Percentiles rank a stretch among this genome's conserved stretches.
Evolutionary conservation across 2,329 filamentous ascomycete genomes (phyloP).

Genomic region (Talaromyces atroroseus): DNA sequence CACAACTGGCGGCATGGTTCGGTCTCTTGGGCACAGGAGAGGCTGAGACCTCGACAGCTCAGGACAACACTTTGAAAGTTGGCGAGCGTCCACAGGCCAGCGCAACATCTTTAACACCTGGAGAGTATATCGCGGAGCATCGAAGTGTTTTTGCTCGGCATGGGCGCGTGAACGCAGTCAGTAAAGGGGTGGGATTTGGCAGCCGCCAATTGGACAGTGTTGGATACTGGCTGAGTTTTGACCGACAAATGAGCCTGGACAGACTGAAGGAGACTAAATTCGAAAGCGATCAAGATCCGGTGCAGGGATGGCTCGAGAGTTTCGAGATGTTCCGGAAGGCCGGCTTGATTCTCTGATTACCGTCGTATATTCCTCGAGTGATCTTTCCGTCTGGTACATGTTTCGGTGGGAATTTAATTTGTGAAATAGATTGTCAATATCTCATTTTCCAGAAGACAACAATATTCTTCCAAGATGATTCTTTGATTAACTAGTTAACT

Average conservation of each 20-base stretch:
- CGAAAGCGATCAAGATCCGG: slow-evolving; percentile 32
- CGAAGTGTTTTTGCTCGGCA: slow-evolving; percentile 25
- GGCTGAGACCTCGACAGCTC: background rate
- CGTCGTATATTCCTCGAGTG: too few relatives aligned
- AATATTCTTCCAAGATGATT: too few relatives aligned
- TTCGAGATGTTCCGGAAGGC: slow-evolving; percentile 41
- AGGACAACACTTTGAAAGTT: background rate
- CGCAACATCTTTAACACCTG: background rate
- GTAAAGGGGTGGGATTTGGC: slow-evolving; percentile 34
- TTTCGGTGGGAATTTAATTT: too few relatives aligned
- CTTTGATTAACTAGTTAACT: too few relatives aligned
- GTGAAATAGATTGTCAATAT: too few relatives aligned
- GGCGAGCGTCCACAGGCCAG: background rate
- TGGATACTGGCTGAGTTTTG: slow-evolving; percentile 46
- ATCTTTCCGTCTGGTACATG: too few relatives aligned
- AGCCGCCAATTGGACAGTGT: slow-evolving; percentile 39
- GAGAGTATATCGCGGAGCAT: slow-evolving; percentile 25
- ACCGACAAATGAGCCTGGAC: slow-evolving; percentile 43
- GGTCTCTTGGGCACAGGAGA: slow-evolving; percentile 21
- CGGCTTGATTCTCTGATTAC: slow-evolving; percentile 40
- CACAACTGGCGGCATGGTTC: slow-evolving; percentile 25
- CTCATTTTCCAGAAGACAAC: too few relatives aligned
- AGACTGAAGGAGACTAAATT: slow-evolving; percentile 39
- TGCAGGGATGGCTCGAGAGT: slow-evolving; percentile 39
- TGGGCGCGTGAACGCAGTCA: slow-evolving; percentile 21